Percentiles rank a stretch among this genome's conserved stretches.
These are phyloP conservation scores for Borealophlyctis nickersoniae DNA, from an alignment of 192 early-diverging fungal species.

Conservation along the genomic window DNA sequence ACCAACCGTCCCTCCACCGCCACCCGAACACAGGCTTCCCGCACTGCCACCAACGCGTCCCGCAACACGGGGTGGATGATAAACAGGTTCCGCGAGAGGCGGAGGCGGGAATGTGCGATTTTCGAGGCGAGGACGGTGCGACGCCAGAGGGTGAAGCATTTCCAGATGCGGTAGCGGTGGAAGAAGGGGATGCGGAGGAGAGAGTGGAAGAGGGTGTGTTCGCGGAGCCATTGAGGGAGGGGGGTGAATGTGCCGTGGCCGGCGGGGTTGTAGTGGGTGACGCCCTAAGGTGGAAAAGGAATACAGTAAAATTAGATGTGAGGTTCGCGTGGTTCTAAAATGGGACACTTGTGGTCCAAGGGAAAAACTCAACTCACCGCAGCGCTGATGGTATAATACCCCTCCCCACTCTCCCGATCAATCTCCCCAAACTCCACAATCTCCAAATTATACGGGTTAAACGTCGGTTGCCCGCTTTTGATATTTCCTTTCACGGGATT, in stretches of 20 bases:
- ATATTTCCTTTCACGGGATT: constrained; percentile 29
- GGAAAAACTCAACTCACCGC: too few species aligned
- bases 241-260: constrained; percentile 57
- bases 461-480: constrained; percentile 32
- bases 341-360: neutral
- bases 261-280: constrained; percentile 45
- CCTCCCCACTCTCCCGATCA: constrained; percentile 27
- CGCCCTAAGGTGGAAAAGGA: constrained; percentile 35
- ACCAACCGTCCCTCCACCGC: constrained; percentile 30
- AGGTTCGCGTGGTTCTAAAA: neutral
- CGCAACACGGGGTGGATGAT: constrained; percentile 48
- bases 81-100: constrained; percentile 44
- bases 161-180: constrained; percentile 53
- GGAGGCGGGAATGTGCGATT: constrained; percentile 33
- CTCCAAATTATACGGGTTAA: constrained; percentile 55
- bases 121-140: constrained; percentile 46
- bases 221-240: constrained; percentile 49
- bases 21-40: constrained; percentile 30
- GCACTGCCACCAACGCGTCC: constrained; percentile 35
- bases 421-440: constrained; percentile 45
- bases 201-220: constrained; percentile 50
- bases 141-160: constrained; percentile 56
- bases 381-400: constrained; percentile 49
- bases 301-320: neutral
- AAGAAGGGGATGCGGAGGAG: constrained; percentile 57